A percentile compares a stretch with the other conserved stretches of the same genome.
phyloP scores from a whole-genome alignment of 192 early-diverging fungal genomes.

The Coemansia sp. region DNA sequence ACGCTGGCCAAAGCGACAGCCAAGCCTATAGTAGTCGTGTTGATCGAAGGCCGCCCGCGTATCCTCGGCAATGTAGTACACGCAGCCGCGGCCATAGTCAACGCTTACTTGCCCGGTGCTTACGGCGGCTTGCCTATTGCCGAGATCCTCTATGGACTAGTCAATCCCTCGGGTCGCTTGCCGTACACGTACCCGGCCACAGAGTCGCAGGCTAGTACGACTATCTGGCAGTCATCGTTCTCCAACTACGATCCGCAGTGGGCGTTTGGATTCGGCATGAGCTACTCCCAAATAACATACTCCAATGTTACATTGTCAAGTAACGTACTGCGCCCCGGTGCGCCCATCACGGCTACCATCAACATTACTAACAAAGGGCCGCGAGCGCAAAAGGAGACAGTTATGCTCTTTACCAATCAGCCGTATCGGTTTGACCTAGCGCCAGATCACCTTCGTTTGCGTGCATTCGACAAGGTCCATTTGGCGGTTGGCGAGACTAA shows the following conservation, averaged over 20 bases:
- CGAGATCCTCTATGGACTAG: constrained; percentile 57
- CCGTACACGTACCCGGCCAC: constrained; percentile 62
- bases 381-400: constrained; percentile 50
- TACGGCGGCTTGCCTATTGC: constrained; percentile 63
- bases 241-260: constrained; percentile 53
- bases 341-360: constrained; percentile 34
- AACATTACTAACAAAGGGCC: constrained; percentile 51
- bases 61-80: constrained; percentile 47
- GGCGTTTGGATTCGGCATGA: constrained; percentile 59
- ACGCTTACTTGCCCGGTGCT: constrained; percentile 62
- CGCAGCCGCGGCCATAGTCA: constrained; percentile 53
- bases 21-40: constrained; percentile 53
- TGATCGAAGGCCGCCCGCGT: constrained; percentile 61
- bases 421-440: constrained; percentile 50
- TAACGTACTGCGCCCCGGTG: constrained; percentile 3
- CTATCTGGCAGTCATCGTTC: constrained; percentile 52
- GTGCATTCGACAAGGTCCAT: constrained; percentile 52
- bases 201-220: constrained; percentile 31
- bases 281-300: constrained; percentile 58
- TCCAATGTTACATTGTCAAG: constrained; percentile 36
- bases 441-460: constrained; percentile 55
- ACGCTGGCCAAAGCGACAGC: constrained; percentile 22
- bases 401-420: constrained; percentile 57
- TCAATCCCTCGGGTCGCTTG: constrained; percentile 61
- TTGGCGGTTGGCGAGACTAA: constrained; percentile 45